phyloP scores from a whole-genome alignment of 768 basidiomycete species.

The Mycena vitilis region DNA sequence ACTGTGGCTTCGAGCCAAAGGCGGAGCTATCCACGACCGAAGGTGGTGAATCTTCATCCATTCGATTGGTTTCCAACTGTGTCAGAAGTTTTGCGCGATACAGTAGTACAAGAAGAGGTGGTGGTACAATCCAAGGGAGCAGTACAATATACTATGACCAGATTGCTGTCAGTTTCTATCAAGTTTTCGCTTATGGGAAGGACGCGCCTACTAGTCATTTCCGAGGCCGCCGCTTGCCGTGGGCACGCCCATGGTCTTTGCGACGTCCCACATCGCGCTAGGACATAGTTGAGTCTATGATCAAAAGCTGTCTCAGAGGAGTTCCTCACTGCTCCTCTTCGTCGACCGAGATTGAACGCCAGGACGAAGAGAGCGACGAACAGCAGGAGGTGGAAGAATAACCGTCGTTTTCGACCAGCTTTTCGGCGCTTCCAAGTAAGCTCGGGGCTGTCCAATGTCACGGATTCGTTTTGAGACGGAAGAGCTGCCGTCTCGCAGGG shows the following conservation, averaged over 20 bases:
- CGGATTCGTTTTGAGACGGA: background rate
- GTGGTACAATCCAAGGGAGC: background rate
- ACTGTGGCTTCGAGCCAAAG: no score
- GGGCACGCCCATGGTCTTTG: background rate
- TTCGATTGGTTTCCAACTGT: background rate
- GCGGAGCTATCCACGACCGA: no score
- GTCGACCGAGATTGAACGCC: constrained; percentile 11
- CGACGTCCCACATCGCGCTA: background rate
- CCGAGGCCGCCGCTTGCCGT: background rate
- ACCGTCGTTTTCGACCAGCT: background rate
- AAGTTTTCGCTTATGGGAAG: background rate
- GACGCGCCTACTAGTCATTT: background rate
- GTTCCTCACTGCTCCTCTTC: background rate
- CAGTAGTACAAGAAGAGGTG: background rate
- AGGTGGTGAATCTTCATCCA: background rate
- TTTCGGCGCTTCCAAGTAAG: background rate
- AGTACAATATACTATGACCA: background rate
- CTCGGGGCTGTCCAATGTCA: background rate
- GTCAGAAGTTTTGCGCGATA: no score
- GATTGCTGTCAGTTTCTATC: background rate
- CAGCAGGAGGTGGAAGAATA: constrained; percentile 1
- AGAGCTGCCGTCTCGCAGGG: background rate
- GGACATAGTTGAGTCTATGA: background rate
- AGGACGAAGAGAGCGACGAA: background rate
- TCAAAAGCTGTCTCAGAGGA: background rate